Base-by-base conservation (phyloP, 148 eudicot genomes). In the Cornus kousa region DNA sequence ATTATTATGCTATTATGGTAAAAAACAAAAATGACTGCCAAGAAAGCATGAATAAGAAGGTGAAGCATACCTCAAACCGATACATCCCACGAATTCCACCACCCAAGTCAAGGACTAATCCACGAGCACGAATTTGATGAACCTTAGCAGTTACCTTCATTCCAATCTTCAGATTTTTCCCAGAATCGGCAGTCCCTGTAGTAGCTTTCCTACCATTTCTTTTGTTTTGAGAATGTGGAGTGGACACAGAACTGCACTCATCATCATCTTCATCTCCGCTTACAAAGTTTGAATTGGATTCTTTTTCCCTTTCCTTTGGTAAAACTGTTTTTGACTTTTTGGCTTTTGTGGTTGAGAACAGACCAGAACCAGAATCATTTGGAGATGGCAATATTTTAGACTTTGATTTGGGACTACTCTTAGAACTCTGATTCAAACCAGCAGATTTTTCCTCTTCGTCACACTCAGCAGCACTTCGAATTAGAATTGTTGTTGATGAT, bases 21-120 rank as follows among this genome's bases (percentile, higher is more conserved):
- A 70, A 35, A 24, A 67, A 50, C 19, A 7, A 74, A 62, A 23
- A 4, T 5, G 17, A 62, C 35, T 60, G 43, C 40, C 17, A 62
- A 66, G 20, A 32, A n/a, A 75, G 59, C 59, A 11, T 35, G 73
- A 80, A 39, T 12, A 59, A 71, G 39, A 28, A 60, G 16, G 16
- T 31, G 19, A 37, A n/a, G 75, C 77, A 77, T 87, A 95, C 99
- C 98, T 92, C 92, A 87, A 92, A 96, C 32, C 91, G 93, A 50
- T 83, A 86, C 98, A 96, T 96, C 68, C 98, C 99, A 78, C 85
- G 90, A 60, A 96, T 76, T 60, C 92, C 98, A 65, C 90, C 89
- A 60, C 94, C 97, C 83, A 93, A 79, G 84, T 96, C 97, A 62
- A 96, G 95, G 72, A 95, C 95, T 82, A 95, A 83, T 24, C 98